These are phyloP conservation scores for Metschnikowia reukaufii DNA, from an alignment of 805 yeast genomes.

Conservation along the genomic window DNA sequence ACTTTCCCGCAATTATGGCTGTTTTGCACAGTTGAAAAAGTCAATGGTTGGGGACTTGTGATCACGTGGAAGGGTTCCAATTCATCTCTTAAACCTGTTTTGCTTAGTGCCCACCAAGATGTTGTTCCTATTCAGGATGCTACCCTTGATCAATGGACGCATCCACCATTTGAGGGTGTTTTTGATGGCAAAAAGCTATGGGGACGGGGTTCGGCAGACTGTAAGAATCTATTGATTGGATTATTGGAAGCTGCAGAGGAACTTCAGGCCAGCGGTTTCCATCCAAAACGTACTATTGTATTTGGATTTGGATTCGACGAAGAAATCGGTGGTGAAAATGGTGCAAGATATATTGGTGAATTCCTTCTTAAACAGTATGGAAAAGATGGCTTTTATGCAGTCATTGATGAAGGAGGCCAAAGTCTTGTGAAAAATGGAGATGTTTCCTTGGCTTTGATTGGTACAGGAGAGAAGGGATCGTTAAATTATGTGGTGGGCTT, in stretches of 20 bases:
- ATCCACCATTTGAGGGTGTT: conserved; percentile 17
- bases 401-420: conserved; percentile 20
- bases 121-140: conserved; percentile 16
- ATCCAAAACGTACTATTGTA: conserved; percentile 12
- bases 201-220: conserved; percentile 80
- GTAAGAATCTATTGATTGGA: conserved; percentile 66
- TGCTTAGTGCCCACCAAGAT: conserved; percentile 18
- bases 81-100: conserved; percentile 13
- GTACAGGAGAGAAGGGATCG: conserved; percentile 18
- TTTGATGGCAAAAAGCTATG: conserved; percentile 42
- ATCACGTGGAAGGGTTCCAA: conserved; percentile 16
- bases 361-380: conserved; percentile 14
- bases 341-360: conserved; percentile 13
- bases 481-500: conserved; percentile 30
- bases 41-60: conserved; percentile 16
- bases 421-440: conserved; percentile 12
- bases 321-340: conserved; percentile 16
- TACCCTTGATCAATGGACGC: conserved; percentile 13
- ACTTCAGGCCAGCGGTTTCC: conserved; percentile 8
- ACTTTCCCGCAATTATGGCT: conserved; percentile 14
- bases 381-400: conserved; percentile 14
- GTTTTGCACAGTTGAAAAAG: conserved; percentile 6
- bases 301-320: conserved; percentile 19
- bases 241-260: conserved; percentile 48
- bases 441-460: conserved; percentile 15